Base-by-base conservation (phyloP, 768 basidiomycete genomes). In the Hericium alpestre region DNA sequence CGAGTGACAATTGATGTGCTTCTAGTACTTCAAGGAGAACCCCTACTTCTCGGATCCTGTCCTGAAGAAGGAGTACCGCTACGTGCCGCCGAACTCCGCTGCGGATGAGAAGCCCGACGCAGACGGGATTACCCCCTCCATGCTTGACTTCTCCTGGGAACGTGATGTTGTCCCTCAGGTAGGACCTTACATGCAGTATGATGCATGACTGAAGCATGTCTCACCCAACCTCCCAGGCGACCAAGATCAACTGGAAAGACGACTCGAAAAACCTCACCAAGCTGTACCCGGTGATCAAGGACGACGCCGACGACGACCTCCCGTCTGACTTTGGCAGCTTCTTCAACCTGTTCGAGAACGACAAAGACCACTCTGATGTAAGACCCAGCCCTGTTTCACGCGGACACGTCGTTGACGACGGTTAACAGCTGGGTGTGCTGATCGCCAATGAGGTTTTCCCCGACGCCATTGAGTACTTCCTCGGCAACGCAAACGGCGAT, bases 291-390 rank as follows among this genome's bases (percentile, higher is more conserved):
- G 82, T 84, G 38, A 77, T 81, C 55, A 64, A 67, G 37, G 83
- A 75, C 52, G 82, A 82, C 9, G 80, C 79, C 23, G 87, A 86
- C 16, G 79, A 81, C 23, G 84, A 85, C 37, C 63, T 78, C 54
- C 72, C 77, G 43, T 75, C 79, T 23, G 90, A 93, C 51, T 71
- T 78, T 51, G 90, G 90, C 56, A 89, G 84, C 66, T 90, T 93
- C 75, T 93, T 93, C 79, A 90, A 91, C 73, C 86, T 87, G 66
- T 91, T 93, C 59, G 90, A 87, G 70, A 66, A 76, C 59, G 74
- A 76, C 11, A 66, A 73, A 40, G 90, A 91, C 65, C 77, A 80
- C 13, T 79, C 75, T 59, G 86, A 90, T 61, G 90, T 90, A 67
- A 73, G 81, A 61, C 16, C 27, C 49, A 25, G 20, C 22, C 41